Evolutionary conservation across 108 stramenopile genomes (phyloP), one percentile per base, ranked within the genome.

Genomic region (Fistulifera pelliculosa): DNA sequence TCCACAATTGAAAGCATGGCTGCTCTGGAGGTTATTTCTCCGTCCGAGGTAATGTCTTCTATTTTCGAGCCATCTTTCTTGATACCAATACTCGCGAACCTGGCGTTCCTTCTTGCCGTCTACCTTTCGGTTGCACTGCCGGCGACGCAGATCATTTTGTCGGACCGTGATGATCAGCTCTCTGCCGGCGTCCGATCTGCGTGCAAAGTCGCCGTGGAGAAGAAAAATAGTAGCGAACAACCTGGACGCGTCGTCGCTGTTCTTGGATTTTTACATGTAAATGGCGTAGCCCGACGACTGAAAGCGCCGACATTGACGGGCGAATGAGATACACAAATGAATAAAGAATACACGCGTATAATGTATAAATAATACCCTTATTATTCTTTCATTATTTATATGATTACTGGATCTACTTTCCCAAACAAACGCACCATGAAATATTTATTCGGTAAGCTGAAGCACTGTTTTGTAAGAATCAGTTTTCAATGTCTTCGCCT

Each of bases 261-360:
- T 15, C 27, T 75, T 38, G 74, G 74, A 1, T 35, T 75, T 3
- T 23, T 75, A 45, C 74, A 75, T 56, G 69, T 75, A 14, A 75
- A 75, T 51, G 74, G 74, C 7, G 65, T 75, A 1, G 65, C 69
- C 10, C 41, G 65, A 41, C 56, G 61, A 24, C 25, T 75, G 64
- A 41, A 21, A 4, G 44, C 44, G 8, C 31, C 31, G 3, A 35
- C 31, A 35, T 3, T 35, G n/a, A n/a, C n/a, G n/a, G n/a, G n/a
- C 31, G 8, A 35, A 35, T 3, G 3, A 35, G 8, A 8, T 6
- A 35, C 31, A 8, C 31, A 35, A 8, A 8, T 8, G 8, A 35
- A 3, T 8, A 35, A 3, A 6, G 3, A 35, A 35, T n/a, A 35
- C 3, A 35, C 31, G 31, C 31, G 31, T 8, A 35, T 35, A 35